Conservation (phyloP, 2,329 filamentous ascomycete genomes). For the Colletotrichum sp. region DNA sequence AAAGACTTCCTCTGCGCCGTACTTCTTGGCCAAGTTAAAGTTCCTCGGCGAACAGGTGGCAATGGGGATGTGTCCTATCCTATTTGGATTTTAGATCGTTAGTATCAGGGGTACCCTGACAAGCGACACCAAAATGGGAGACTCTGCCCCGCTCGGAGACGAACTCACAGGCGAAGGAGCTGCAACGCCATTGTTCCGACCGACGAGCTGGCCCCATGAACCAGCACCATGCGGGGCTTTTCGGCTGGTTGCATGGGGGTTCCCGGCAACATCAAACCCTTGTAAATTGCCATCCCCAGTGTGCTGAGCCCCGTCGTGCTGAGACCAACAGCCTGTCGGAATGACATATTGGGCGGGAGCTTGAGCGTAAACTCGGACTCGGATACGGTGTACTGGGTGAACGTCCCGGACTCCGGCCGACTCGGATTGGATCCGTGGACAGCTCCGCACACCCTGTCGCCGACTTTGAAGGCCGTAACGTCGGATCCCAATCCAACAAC, state of each 20-base stretch:
- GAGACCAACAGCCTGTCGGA: slow-evolving; percentile 20
- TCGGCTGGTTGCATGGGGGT: slow-evolving; percentile 12
- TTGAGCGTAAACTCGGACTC: slow-evolving; percentile 11
- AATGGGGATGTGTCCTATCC: slow-evolving; percentile 11
- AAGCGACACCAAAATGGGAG: neutral
- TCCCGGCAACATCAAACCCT: slow-evolving; percentile 23
- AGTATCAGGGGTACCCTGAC: neutral
- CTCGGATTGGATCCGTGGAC: slow-evolving; percentile 19
- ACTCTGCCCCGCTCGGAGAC: neutral
- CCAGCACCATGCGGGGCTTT: slow-evolving; percentile 21
- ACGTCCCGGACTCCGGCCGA: slow-evolving; percentile 24
- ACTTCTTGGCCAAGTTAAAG: slow-evolving; percentile 39
- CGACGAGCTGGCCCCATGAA: slow-evolving; percentile 26
- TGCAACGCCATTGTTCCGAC: slow-evolving; percentile 28
- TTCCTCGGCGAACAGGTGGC: slow-evolving; percentile 49
- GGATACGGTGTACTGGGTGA: slow-evolving; percentile 21
- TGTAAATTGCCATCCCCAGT: slow-evolving; percentile 25
- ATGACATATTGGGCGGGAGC: slow-evolving; percentile 19
- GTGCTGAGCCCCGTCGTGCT: slow-evolving; percentile 16
- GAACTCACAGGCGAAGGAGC: slow-evolving; percentile 29
- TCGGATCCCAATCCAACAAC: slow-evolving; percentile 29
- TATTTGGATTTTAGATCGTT: neutral
- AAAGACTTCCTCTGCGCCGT: slow-evolving; percentile 49
- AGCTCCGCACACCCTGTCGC: slow-evolving; percentile 32
- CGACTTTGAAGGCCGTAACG: slow-evolving; percentile 12